Evolutionary conservation across 129 eudicot genomes (phyloP).

Genomic region (Calendula officinalis): DNA sequence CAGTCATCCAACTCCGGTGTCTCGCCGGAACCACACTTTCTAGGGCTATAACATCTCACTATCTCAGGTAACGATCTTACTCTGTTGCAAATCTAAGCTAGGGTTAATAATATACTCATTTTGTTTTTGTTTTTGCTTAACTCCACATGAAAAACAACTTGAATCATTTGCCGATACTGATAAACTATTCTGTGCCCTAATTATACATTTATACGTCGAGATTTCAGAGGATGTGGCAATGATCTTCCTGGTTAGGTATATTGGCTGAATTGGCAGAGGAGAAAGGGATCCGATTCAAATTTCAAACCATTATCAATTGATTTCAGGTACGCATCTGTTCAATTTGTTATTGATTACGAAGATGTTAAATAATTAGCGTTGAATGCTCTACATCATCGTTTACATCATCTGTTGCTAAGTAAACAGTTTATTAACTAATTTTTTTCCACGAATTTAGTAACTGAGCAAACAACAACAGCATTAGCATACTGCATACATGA

Average conservation of each 20-base stretch:
- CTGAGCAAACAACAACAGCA: background rate
- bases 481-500: background rate
- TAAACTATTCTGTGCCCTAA: conserved; percentile 21
- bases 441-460: background rate
- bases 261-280: background rate
- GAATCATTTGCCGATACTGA: conserved; percentile 12
- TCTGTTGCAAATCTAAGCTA: conserved; percentile 1
- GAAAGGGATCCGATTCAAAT: background rate
- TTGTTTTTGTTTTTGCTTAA: conserved; percentile 8
- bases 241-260: background rate
- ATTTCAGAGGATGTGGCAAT: conserved; percentile 6
- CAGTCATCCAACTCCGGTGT: conserved; percentile 16
- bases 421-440: no score
- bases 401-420: background rate
- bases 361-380: background rate
- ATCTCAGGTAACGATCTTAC: conserved; percentile 8
- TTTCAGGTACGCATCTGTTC: conserved; percentile 7
- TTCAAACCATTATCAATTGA: background rate
- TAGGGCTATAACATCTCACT: background rate
- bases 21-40: conserved; percentile 5
- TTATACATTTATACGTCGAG: background rate
- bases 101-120: conserved; percentile 18
- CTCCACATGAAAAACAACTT: background rate
- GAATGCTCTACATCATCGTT: background rate
- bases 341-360: background rate